A percentile compares a stretch with the other conserved stretches of the same genome.
Conservation (phyloP, 1,284 basidiomycete species). For the Puccinia novopanici region DNA sequence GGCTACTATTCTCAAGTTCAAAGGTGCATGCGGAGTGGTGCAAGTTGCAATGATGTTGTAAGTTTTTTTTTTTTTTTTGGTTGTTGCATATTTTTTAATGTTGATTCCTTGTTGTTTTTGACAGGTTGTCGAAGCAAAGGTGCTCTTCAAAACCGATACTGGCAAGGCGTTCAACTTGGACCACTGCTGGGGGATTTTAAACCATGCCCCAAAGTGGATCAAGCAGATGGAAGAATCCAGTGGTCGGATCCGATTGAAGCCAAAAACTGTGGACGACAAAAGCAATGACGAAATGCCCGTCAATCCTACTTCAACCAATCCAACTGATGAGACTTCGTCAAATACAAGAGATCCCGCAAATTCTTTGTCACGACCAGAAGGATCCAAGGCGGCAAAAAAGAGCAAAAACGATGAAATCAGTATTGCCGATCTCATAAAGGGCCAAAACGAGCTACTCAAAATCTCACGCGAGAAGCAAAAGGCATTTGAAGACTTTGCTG, state of each 20-base stretch:
- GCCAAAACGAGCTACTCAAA: background rate
- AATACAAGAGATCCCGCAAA: background rate
- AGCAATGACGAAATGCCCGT: too few species aligned
- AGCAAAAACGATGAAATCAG: background rate
- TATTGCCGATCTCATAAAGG: background rate
- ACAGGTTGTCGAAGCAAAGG: background rate
- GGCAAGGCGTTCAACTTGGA: slow-evolving; percentile 1
- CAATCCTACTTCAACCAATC: background rate
- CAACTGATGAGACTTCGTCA: background rate
- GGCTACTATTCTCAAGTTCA: slow-evolving; percentile 9
- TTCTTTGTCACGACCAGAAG: background rate
- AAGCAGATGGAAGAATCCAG: background rate
- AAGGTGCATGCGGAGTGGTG: background rate
- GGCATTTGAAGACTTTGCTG: background rate
- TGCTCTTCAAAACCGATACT: slow-evolving; percentile 3
- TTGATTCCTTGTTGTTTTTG: background rate
- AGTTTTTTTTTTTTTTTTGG: background rate
- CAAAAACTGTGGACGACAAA: background rate
- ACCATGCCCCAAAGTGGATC: background rate
- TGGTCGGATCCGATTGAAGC: background rate
- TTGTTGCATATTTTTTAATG: too few species aligned
- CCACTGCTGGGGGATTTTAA: background rate
- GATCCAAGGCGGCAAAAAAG: background rate
- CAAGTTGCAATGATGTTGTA: background rate
- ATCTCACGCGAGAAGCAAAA: background rate